Percentiles rank a stretch among this genome's conserved stretches.
These are phyloP conservation scores for Heliamphora exappendiculata DNA, from an alignment of 148 eudicot species.

Conservation along the genomic window DNA sequence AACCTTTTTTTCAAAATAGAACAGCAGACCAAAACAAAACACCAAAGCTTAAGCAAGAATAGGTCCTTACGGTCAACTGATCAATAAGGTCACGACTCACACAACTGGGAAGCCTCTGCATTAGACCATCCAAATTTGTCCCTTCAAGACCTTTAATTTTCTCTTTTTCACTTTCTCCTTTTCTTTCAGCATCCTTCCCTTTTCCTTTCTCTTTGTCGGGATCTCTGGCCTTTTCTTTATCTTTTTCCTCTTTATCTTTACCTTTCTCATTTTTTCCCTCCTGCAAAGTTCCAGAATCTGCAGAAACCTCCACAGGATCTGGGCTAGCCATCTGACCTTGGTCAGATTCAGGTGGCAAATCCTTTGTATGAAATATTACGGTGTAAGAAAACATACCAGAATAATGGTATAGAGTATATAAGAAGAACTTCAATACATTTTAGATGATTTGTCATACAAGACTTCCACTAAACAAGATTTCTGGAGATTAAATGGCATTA, in stretches of 20 bases:
- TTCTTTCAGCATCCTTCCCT: slow-evolving; percentile 67
- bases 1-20: slow-evolving; percentile 2
- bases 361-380: slow-evolving; percentile 31
- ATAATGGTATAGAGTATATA: neutral
- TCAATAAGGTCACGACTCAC: slow-evolving; percentile 98
- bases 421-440: neutral
- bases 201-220: slow-evolving; percentile 73
- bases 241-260: slow-evolving; percentile 73
- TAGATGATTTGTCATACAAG: neutral
- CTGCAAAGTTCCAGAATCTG: slow-evolving; percentile 43
- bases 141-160: slow-evolving; percentile 78
- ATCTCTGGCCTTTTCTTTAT: slow-evolving; percentile 57
- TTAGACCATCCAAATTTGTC: slow-evolving; percentile 69
- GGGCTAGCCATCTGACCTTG: slow-evolving; percentile 44
- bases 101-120: slow-evolving; percentile 92
- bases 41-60: slow-evolving; percentile 5
- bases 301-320: slow-evolving; percentile 45
- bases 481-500: neutral
- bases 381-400: slow-evolving; percentile 6
- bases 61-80: slow-evolving; percentile 63
- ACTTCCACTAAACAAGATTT: neutral
- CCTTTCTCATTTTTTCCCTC: slow-evolving; percentile 62
- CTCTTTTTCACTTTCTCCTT: slow-evolving; percentile 74
- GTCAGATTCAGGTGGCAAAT: slow-evolving; percentile 53
- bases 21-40: neutral